These are phyloP conservation scores for Panaeolus papilionaceus DNA, from an alignment of 768 basidiomycete species.

Conservation along the genomic window DNA sequence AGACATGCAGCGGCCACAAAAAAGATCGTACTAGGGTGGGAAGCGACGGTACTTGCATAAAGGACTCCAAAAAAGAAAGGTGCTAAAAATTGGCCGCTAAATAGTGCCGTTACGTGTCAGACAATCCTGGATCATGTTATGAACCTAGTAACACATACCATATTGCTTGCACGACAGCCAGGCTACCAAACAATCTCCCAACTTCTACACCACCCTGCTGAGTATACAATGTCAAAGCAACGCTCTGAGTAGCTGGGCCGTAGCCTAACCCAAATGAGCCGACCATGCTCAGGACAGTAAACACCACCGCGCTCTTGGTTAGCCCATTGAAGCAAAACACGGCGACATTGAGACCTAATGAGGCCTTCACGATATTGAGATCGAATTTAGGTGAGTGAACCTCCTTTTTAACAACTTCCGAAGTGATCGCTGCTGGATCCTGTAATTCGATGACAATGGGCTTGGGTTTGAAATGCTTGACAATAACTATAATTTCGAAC, in stretches of 20 bases:
- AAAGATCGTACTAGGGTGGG: slow-evolving; percentile 75
- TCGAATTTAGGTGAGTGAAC: slow-evolving; percentile 64
- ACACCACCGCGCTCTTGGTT: slow-evolving; percentile 52
- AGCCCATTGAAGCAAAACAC: slow-evolving; percentile 57
- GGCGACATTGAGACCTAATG: slow-evolving; percentile 60
- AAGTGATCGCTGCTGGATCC: slow-evolving; percentile 4
- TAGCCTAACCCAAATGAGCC: slow-evolving; percentile 68
- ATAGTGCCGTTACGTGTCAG: no score
- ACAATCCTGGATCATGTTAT: no score
- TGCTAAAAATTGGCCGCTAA: slow-evolving; percentile 70
- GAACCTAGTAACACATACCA: slow-evolving; percentile 40
- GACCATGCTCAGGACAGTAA: slow-evolving; percentile 54
- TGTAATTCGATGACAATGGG: slow-evolving; percentile 33
- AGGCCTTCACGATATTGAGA: slow-evolving; percentile 66
- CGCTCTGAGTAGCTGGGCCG: slow-evolving; percentile 69
- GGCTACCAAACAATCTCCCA: slow-evolving; percentile 80
- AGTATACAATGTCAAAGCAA: slow-evolving; percentile 71
- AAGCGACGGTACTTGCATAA: slow-evolving; percentile 73
- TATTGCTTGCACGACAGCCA: slow-evolving; percentile 76
- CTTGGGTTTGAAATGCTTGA: slow-evolving; percentile 58
- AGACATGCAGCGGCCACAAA: slow-evolving; percentile 38
- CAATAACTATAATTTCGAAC: slow-evolving; percentile 45
- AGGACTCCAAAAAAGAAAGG: slow-evolving; percentile 78
- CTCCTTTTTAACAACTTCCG: slow-evolving; percentile 30
- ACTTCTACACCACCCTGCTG: slow-evolving; percentile 61